These are phyloP conservation scores for Mycena albidolilacea DNA, from an alignment of 768 basidiomycete genomes.

Conservation along the genomic window DNA sequence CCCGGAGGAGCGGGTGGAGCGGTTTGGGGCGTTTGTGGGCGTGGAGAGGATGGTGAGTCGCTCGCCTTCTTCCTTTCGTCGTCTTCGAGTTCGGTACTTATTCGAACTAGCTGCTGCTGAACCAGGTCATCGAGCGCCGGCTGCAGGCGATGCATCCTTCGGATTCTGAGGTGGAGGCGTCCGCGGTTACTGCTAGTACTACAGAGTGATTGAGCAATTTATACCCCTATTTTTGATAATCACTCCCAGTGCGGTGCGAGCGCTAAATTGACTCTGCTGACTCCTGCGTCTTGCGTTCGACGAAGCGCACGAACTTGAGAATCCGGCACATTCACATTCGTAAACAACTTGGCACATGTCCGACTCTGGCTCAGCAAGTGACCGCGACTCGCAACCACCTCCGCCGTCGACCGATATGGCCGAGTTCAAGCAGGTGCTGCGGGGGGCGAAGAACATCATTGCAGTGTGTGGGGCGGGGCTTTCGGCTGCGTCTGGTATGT, in stretches of 20 bases:
- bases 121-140: slow-evolving; percentile 53
- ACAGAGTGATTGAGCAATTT: neutral
- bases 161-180: slow-evolving; percentile 34
- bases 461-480: slow-evolving; percentile 70
- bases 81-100: too few relatives aligned
- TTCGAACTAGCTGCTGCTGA: slow-evolving; percentile 49
- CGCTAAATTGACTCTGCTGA: neutral
- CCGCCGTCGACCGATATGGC: slow-evolving; percentile 44
- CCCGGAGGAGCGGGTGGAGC: slow-evolving; percentile 61
- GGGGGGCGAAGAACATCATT: slow-evolving; percentile 52
- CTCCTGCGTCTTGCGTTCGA: neutral
- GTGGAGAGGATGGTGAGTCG: slow-evolving; percentile 66
- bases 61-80: neutral
- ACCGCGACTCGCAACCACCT: slow-evolving; percentile 34
- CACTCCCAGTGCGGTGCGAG: neutral
- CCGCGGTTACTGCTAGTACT: slow-evolving; percentile 9
- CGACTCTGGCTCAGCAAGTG: too few relatives aligned
- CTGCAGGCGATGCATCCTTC: slow-evolving; percentile 48
- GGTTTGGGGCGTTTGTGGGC: slow-evolving; percentile 66
- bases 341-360: neutral
- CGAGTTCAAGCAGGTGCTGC: slow-evolving; percentile 49
- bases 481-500: slow-evolving; percentile 73
- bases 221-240: neutral
- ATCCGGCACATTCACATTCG: too few relatives aligned
- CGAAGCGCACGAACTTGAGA: too few relatives aligned